phyloP scores from a whole-genome alignment of 73 alveolate genomes.

The Paramecium pentaurelia region DNA sequence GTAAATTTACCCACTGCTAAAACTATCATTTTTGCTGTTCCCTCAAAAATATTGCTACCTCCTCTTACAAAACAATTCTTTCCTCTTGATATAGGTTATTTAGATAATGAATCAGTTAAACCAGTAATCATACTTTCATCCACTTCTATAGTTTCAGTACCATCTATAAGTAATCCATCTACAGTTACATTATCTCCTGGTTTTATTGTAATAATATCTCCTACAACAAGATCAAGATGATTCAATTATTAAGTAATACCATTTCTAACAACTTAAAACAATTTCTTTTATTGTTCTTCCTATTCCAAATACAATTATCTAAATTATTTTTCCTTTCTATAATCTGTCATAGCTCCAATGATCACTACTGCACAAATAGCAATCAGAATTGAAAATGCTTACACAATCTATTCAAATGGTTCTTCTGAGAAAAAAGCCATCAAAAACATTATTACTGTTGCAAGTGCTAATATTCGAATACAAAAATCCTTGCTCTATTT shows the following conservation, averaged over 20 bases:
- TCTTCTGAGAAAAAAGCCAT: slow-evolving; percentile 77
- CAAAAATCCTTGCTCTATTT: slow-evolving; percentile 89
- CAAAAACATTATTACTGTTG: slow-evolving; percentile 85
- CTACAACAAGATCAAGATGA: slow-evolving; percentile 63
- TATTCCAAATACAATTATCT: slow-evolving; percentile 63
- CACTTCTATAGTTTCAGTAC: slow-evolving; percentile 45
- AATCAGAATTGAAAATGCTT: slow-evolving; percentile 87
- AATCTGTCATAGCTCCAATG: slow-evolving; percentile 83
- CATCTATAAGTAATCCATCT: slow-evolving; percentile 57
- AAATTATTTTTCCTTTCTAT: slow-evolving; percentile 82
- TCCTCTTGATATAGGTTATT: slow-evolving; percentile 42
- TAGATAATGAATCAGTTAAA: slow-evolving; percentile 57
- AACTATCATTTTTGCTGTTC: slow-evolving; percentile 80
- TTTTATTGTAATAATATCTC: slow-evolving; percentile 55
- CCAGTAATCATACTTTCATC: slow-evolving; percentile 72
- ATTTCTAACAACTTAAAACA: slow-evolving; percentile 72
- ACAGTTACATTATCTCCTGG: slow-evolving; percentile 66
- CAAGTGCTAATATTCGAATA: slow-evolving; percentile 83
- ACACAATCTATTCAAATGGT: slow-evolving; percentile 81
- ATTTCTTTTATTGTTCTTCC: slow-evolving; percentile 69
- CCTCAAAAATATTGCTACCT: slow-evolving; percentile 85
- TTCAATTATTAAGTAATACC: slow-evolving; percentile 65
- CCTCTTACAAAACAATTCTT: slow-evolving; percentile 68
- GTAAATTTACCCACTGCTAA: slow-evolving; percentile 65
- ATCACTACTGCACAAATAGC: slow-evolving; percentile 86